Conservation (phyloP, 176 grass and related monocot genomes). For the Elymus sibiricus region DNA sequence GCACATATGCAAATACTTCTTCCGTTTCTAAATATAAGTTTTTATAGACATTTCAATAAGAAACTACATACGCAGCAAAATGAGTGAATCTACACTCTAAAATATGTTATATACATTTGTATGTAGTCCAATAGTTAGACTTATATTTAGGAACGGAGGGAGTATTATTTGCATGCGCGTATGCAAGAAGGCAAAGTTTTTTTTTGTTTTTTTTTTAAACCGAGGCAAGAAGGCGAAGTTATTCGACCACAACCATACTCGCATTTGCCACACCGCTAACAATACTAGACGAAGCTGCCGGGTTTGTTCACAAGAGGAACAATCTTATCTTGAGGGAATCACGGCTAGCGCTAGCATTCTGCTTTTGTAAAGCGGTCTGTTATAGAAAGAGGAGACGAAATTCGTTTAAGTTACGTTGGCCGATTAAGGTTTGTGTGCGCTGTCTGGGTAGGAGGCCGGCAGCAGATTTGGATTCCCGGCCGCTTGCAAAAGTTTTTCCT, state of each 20-base stretch:
- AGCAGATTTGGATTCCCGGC: conserved; percentile 7
- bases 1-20: conserved; percentile 25
- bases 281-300: neutral
- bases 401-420: neutral
- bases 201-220: neutral
- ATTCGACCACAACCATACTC: neutral
- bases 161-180: neutral
- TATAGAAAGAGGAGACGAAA: neutral
- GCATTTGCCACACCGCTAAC: too few relatives aligned
- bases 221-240: neutral
- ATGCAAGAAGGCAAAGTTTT: neutral
- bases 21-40: too few relatives aligned
- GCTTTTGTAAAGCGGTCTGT: conserved; percentile 6
- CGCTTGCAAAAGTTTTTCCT: neutral
- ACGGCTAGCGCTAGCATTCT: neutral
- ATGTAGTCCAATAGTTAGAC: too few relatives aligned
- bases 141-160: too few relatives aligned
- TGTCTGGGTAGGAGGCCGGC: neutral
- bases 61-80: too few relatives aligned
- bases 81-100: too few relatives aligned
- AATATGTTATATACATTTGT: too few relatives aligned
- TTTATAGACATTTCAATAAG: too few relatives aligned
- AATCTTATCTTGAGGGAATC: conserved; percentile 25
- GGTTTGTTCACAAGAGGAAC: neutral
- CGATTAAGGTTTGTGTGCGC: conserved; percentile 4